Conservation (phyloP, 2,329 filamentous ascomycete genomes). For the Grosmannia penicillata region DNA sequence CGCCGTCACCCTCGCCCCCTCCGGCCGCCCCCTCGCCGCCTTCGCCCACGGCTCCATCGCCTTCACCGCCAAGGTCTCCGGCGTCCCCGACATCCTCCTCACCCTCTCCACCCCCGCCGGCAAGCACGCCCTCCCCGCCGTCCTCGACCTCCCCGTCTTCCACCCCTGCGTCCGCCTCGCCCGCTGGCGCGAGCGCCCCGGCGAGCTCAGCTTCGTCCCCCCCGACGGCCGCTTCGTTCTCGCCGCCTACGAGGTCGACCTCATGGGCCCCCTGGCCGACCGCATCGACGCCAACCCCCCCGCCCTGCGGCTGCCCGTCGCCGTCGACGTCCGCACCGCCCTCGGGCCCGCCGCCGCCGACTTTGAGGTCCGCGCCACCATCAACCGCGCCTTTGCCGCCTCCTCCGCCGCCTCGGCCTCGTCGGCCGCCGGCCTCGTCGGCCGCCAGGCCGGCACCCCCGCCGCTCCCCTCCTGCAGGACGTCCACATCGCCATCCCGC, state of each 20-base stretch:
- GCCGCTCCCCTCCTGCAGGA: constrained; percentile 56
- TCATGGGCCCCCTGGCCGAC: constrained; percentile 46
- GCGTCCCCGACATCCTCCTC: constrained; percentile 78
- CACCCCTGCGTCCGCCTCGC: constrained; percentile 87
- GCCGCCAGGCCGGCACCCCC: constrained; percentile 36
- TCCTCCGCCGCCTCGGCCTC: constrained; percentile 17
- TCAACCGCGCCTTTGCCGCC: constrained; percentile 48
- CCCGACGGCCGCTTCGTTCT: constrained; percentile 90
- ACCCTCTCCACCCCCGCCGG: constrained; percentile 67
- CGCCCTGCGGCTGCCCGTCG: constrained; percentile 67
- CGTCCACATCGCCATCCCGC: constrained; percentile 60
- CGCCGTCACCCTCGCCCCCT: constrained; percentile 76
- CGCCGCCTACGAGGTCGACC: constrained; percentile 85
- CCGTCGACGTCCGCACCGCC: constrained; percentile 66
- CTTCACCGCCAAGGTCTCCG: constrained; percentile 90
- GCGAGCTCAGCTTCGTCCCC: constrained; percentile 88
- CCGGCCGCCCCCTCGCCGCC: constrained; percentile 72
- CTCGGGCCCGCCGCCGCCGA: constrained; percentile 64
- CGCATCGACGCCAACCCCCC: constrained; percentile 28
- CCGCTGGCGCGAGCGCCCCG: constrained; percentile 78
- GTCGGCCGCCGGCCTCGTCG: constrained; percentile 25
- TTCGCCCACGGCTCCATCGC: constrained; percentile 85
- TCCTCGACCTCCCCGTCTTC: constrained; percentile 83
- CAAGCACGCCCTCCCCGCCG: constrained; percentile 43
- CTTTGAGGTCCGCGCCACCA: constrained; percentile 71